These are phyloP conservation scores for Sporothrix schenckii DNA, from an alignment of 2,329 filamentous ascomycete genomes.

Conservation along the genomic window DNA sequence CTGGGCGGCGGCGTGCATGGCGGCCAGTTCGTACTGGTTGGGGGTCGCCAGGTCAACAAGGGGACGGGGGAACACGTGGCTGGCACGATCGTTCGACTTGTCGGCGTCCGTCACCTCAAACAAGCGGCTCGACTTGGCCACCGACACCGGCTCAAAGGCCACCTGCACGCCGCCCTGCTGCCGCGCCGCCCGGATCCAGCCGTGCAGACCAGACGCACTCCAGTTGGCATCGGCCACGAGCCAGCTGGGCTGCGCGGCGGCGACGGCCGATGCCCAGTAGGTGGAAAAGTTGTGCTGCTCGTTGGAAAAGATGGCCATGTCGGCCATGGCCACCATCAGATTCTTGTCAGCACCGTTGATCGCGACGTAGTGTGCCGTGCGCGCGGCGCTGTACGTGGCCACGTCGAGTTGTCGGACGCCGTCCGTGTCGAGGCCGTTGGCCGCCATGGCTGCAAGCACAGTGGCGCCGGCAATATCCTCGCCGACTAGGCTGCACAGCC, in stretches of 20 bases:
- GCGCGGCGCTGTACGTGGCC: conserved; percentile 51
- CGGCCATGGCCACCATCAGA: conserved; percentile 89
- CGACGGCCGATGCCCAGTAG: conserved; percentile 64
- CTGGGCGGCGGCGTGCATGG: conserved; percentile 75
- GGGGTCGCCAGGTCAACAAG: conserved; percentile 77
- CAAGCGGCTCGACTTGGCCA: conserved; percentile 71
- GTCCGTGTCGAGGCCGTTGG: conserved; percentile 64
- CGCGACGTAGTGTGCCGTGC: conserved; percentile 89
- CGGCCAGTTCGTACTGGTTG: conserved; percentile 77
- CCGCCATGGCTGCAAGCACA: conserved; percentile 66
- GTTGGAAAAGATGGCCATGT: conserved; percentile 75
- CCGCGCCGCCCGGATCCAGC: conserved; percentile 68
- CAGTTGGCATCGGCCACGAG: conserved; percentile 89
- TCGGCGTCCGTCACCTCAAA: conserved; percentile 53
- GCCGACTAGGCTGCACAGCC: conserved; percentile 78
- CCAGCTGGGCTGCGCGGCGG: conserved; percentile 66
- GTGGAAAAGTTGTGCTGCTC: conserved; percentile 50
- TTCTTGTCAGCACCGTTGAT: conserved; percentile 83
- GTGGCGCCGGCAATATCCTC: conserved; percentile 79
- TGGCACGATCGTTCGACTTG: background rate
- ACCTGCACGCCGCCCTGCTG: conserved; percentile 58
- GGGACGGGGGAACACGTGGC: conserved; percentile 58
- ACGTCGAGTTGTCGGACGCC: conserved; percentile 62
- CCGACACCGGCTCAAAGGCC: conserved; percentile 88
- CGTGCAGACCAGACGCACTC: conserved; percentile 65